Percentiles rank a stretch among this genome's conserved stretches.
Evolutionary conservation across 176 grass and related monocot species (phyloP).

Genomic region (Elymus sibiricus): DNA sequence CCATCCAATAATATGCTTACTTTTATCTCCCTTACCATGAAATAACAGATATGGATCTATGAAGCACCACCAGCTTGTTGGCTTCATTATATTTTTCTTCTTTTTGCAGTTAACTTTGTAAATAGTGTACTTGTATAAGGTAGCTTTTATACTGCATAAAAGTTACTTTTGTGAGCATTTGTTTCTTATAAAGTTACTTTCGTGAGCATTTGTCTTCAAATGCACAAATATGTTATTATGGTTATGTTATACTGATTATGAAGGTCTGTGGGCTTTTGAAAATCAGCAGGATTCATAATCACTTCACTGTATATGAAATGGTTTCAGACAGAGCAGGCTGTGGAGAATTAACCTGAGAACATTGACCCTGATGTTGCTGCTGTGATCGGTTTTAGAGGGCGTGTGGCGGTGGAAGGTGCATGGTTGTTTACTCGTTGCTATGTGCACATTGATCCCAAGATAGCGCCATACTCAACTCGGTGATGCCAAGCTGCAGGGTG

Average conservation of each 20-base stretch:
- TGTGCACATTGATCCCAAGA: too few relatives aligned
- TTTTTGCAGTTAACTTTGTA: neutral
- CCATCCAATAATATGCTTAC: neutral
- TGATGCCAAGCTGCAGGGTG: too few relatives aligned
- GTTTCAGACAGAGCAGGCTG: conserved; percentile 64
- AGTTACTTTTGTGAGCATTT: neutral
- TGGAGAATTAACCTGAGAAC: conserved; percentile 53
- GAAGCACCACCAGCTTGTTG: neutral
- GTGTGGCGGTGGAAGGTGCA: too few relatives aligned
- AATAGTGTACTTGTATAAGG: neutral
- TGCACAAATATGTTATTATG: neutral
- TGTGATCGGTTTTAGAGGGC: conserved; percentile 22
- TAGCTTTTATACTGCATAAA: neutral
- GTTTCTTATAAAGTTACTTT: neutral
- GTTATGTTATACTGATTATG: neutral
- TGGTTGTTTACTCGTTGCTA: too few relatives aligned
- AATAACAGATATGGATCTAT: neutral
- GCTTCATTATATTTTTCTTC: neutral
- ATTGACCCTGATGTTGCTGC: conserved; percentile 65
- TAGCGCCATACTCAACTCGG: too few relatives aligned
- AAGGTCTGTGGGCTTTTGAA: too few relatives aligned
- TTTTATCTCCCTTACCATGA: neutral
- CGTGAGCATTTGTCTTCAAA: neutral
- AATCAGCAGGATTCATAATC: conserved; percentile 5
- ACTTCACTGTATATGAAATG: neutral